phyloP scores from a whole-genome alignment of 2,329 filamentous ascomycete genomes.

The Talaromyces sp. region DNA sequence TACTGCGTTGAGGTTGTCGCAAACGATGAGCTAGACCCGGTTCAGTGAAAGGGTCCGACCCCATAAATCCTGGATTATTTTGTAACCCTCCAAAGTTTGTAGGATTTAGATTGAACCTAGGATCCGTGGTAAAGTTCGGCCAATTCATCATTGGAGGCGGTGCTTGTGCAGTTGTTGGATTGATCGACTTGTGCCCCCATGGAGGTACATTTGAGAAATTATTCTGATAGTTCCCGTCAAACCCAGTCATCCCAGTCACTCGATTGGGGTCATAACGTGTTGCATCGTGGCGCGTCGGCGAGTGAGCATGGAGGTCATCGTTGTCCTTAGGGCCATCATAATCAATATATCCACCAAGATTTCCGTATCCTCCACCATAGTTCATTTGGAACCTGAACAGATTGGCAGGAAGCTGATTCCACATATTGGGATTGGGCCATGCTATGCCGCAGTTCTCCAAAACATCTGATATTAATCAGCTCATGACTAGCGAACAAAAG shows the following conservation, averaged over 20 bases:
- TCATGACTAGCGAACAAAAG: not conserved
- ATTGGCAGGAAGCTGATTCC: slow-evolving; percentile 48
- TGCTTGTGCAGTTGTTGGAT: slow-evolving; percentile 9
- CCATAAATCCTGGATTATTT: not conserved
- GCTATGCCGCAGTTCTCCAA: slow-evolving; percentile 69
- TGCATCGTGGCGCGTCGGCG: slow-evolving; percentile 45
- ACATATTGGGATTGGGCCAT: slow-evolving; percentile 72
- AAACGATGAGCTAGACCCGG: slow-evolving; percentile 27
- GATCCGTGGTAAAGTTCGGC: slow-evolving; percentile 18
- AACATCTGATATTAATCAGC: slow-evolving; percentile 50
- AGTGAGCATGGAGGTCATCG: slow-evolving; percentile 58
- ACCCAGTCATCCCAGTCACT: slow-evolving; percentile 17
- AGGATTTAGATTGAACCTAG: slow-evolving; percentile 20
- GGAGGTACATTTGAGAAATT: slow-evolving; percentile 21
- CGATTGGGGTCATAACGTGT: slow-evolving; percentile 1
- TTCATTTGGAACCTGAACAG: slow-evolving; percentile 29
- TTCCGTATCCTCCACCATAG: slow-evolving; percentile 1
- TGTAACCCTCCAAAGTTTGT: slow-evolving; percentile 4
- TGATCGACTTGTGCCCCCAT: slow-evolving; percentile 29
- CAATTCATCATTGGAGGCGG: slow-evolving; percentile 4
- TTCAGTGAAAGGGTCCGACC: slow-evolving; percentile 39
- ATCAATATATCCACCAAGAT: slow-evolving; percentile 9
- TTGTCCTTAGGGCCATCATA: slow-evolving; percentile 40
- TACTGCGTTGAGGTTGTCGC: slow-evolving; percentile 32
- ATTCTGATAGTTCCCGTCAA: slow-evolving; percentile 20